Percentiles rank a stretch among this genome's conserved stretches.
phyloP scores from a whole-genome alignment of 192 early-diverging fungal species.

The Backusella luteola region DNA sequence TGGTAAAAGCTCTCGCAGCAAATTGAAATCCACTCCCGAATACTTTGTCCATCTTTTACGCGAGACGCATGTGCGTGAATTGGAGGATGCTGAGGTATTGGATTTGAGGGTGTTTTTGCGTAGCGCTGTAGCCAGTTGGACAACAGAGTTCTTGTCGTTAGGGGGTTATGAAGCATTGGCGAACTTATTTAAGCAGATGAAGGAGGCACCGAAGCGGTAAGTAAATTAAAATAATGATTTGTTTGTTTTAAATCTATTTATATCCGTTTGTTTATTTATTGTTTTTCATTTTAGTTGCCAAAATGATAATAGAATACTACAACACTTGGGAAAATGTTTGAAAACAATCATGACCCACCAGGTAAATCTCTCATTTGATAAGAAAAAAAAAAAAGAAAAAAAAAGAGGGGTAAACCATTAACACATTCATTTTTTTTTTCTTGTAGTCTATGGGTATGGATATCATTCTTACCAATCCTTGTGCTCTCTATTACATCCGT shows the following conservation, averaged over 20 bases:
- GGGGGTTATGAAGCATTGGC: constrained; percentile 34
- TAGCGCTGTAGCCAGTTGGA: constrained; percentile 34
- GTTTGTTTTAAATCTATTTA: neutral
- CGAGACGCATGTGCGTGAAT: constrained; percentile 21
- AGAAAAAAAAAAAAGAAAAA: neutral
- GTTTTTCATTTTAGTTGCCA: constrained; percentile 9
- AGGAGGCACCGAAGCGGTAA: constrained; percentile 32
- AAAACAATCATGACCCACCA: constrained; percentile 39
- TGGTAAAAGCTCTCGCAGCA: neutral
- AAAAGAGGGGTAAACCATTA: neutral
- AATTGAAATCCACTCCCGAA: constrained; percentile 20
- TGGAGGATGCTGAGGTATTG: constrained; percentile 26
- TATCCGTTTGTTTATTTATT: neutral
- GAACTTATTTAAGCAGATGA: constrained; percentile 32
- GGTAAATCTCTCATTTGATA: constrained; percentile 20
- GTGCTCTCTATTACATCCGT: constrained; percentile 29
- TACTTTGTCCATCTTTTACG: constrained; percentile 21
- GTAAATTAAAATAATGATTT: neutral
- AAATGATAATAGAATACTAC: constrained; percentile 34
- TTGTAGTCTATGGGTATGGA: constrained; percentile 27
- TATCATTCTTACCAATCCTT: constrained; percentile 29
- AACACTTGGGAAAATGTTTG: constrained; percentile 36
- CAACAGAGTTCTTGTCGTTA: constrained; percentile 27
- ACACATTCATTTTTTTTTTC: neutral
- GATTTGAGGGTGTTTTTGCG: constrained; percentile 32